Evolutionary conservation across 1,284 basidiomycete genomes (phyloP).

Genomic region (Sporisorium reilianum): DNA sequence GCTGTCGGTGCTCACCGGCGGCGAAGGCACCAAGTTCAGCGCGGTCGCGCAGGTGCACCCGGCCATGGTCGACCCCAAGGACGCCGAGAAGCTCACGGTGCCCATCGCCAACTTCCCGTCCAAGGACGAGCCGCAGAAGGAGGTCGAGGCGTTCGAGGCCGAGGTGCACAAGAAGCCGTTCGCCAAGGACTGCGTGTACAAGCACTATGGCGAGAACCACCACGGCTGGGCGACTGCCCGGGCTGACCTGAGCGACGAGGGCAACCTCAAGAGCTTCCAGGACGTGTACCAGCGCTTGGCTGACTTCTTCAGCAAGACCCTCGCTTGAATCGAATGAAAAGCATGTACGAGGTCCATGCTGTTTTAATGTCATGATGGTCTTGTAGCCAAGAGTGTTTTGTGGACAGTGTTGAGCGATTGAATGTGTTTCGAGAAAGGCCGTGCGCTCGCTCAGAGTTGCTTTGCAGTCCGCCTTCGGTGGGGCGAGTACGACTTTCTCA

Average conservation of each 20-base stretch:
- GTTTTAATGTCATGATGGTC: no score
- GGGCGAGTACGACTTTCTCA: neutral
- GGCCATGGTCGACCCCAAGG: conserved; percentile 74
- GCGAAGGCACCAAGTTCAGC: conserved; percentile 52
- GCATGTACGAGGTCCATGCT: neutral
- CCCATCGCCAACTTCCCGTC: conserved; percentile 76
- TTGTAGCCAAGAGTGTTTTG: no score
- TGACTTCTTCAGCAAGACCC: conserved; percentile 55
- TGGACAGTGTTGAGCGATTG: neutral
- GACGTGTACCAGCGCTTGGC: conserved; percentile 74
- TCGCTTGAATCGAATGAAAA: conserved; percentile 21
- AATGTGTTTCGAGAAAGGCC: neutral
- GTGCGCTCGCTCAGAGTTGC: neutral
- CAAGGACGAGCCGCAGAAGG: conserved; percentile 74
- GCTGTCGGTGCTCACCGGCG: conserved; percentile 45
- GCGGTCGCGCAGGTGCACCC: conserved; percentile 59
- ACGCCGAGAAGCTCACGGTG: conserved; percentile 73
- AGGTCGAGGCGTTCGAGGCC: conserved; percentile 73
- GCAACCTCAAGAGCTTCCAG: conserved; percentile 78
- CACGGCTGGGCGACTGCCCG: conserved; percentile 82
- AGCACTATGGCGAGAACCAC: conserved; percentile 72
- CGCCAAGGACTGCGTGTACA: conserved; percentile 74
- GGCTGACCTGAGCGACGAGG: conserved; percentile 75
- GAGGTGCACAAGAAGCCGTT: conserved; percentile 71
- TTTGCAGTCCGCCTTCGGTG: neutral